Base-by-base conservation (phyloP, 2,329 filamentous ascomycete genomes). In the Peltaster fructicola region DNA sequence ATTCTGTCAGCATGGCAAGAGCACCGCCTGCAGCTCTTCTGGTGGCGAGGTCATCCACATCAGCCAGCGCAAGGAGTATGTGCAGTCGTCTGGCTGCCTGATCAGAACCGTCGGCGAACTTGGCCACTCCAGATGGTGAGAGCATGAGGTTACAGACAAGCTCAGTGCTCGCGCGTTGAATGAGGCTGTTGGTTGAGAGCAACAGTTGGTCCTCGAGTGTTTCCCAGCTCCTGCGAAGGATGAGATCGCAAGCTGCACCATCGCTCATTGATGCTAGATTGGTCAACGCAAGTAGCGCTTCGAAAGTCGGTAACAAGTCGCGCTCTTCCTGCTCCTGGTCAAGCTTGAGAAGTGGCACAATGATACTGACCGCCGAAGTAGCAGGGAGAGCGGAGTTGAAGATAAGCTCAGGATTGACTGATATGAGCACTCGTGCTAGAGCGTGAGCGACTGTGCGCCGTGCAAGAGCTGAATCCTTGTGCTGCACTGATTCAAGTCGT, bases 121-220 rank as follows among this genome's bases (percentile, higher is more conserved):
- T 61, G 2, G 65, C 60, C 3, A 78, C 61, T 10, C 73, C 74
- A 17, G 71, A 62, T 0, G 72, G 66, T 2, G 63, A 63, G 29
- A 75, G 72, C 45, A 80, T 75, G 9, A 98, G 62, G 43, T 98
- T 98, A 55, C 88, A 98, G 12, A 93, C 62, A 3, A 98, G 63
- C 49, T 98, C 84, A 14, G 80, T 78, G 1, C 80, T 68, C 1
- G 85, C 85, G 24, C 85, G 78, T 28, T 76, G 73, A 10, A 98
- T 65, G 35, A 77, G 63, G 2, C 60, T 52, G 46, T 92, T 88
- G 21, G 68, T 66, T 8, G 71, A 75, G 2, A 95, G 64, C 1
- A 95, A 62, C 1, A 95, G 58, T 10, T 84, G 65, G 37, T 93
- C 81, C 48, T 95, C 88, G 20, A 92, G 63, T 11, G 69, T 68